phyloP scores from a whole-genome alignment of 164 flowering plant species.

The Berberis thunbergii region DNA sequence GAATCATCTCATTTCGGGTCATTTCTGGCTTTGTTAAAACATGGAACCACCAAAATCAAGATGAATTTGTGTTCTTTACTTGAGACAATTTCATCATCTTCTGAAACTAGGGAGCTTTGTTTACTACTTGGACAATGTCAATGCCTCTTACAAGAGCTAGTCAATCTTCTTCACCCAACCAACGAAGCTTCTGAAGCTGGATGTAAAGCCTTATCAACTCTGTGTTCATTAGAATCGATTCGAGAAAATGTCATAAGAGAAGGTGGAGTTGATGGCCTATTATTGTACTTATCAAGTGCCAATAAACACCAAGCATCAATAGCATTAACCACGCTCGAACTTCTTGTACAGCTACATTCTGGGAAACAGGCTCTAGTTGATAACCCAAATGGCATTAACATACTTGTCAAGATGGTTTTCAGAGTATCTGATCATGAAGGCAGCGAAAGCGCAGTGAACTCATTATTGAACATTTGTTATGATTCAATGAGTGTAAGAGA shows the following conservation, averaged over 20 bases:
- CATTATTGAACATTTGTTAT: constrained; percentile 33
- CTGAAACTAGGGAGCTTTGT: constrained; percentile 28
- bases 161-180: constrained; percentile 17
- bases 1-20: constrained; percentile 22
- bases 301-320: constrained; percentile 11
- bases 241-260: constrained; percentile 20
- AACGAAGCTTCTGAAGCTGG: constrained; percentile 30
- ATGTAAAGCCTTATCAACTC: constrained; percentile 28
- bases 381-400: constrained; percentile 26
- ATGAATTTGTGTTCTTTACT: constrained; percentile 36
- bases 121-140: constrained; percentile 18
- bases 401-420: constrained; percentile 59
- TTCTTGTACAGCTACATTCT: constrained; percentile 26
- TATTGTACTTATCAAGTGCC: constrained; percentile 21
- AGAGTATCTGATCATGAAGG: constrained; percentile 48
- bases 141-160: constrained; percentile 15
- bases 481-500: constrained; percentile 29
- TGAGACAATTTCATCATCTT: constrained; percentile 29
- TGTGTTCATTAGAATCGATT: constrained; percentile 26
- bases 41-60: constrained; percentile 28
- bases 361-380: constrained; percentile 27
- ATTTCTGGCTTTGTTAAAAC: constrained; percentile 27
- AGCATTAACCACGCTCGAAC: constrained; percentile 38
- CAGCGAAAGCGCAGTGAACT: constrained; percentile 48
- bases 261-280: constrained; percentile 32